Evolutionary conservation across 352 stramenopile species (phyloP).

Genomic region (Phytophthora sp.): DNA sequence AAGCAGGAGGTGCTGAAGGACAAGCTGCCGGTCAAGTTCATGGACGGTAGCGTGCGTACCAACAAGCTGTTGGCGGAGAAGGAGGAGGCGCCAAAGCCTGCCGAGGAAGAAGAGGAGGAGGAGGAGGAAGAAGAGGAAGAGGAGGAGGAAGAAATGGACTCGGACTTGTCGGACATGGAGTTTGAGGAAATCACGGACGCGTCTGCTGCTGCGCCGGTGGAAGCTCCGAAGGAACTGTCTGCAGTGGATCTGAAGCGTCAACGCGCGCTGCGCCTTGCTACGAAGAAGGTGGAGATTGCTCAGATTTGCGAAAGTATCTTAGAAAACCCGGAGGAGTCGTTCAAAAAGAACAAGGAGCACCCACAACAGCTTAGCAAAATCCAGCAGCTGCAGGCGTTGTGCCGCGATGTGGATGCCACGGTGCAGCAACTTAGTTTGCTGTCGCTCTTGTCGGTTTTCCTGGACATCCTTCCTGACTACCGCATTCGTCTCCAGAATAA

Average conservation of each 20-base stretch:
- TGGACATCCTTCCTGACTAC: slow-evolving; percentile 96
- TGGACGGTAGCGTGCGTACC: slow-evolving; percentile 80
- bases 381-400: slow-evolving; percentile 77
- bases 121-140: slow-evolving; percentile 49
- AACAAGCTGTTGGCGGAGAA: slow-evolving; percentile 76
- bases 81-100: slow-evolving; percentile 28
- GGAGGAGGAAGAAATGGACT: slow-evolving; percentile 52
- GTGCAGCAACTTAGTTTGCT: slow-evolving; percentile 91
- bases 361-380: slow-evolving; percentile 80
- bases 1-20: slow-evolving; percentile 66
- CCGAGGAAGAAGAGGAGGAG: slow-evolving; percentile 18
- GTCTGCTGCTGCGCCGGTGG: slow-evolving; percentile 4
- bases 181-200: slow-evolving; percentile 73
- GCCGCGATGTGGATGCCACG: slow-evolving; percentile 70
- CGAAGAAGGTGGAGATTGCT: slow-evolving; percentile 91
- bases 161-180: slow-evolving; percentile 83
- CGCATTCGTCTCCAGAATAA: slow-evolving; percentile 91
- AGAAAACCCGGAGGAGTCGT: slow-evolving; percentile 83
- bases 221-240: slow-evolving; percentile 25
- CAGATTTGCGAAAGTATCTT: slow-evolving; percentile 91
- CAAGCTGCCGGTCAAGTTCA: slow-evolving; percentile 88
- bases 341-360: slow-evolving; percentile 90
- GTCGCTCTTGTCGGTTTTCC: slow-evolving; percentile 94
- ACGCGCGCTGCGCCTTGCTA: slow-evolving; percentile 64
- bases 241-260: slow-evolving; percentile 72